phyloP scores from a whole-genome alignment of 176 grass and related monocot species.

The bread wheat (Triticum aestivum) region IWGSC_CS_RefSeq_v2.1 NC_057797.1:39934354-39934853 shows the following conservation, averaged over 20 bases:
- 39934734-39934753: neutral
- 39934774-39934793: neutral
- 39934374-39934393: conserved; percentile 28
- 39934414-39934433: conserved; percentile 20
- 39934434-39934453: conserved; percentile 46
- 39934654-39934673: neutral
- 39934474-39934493: conserved; percentile 23
- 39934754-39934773: neutral
- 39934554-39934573: conserved; percentile 27
- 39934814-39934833: no score
- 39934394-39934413: conserved; percentile 41
- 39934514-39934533: conserved; percentile 46
- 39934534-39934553: conserved; percentile 31
- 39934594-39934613: neutral
- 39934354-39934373: neutral
- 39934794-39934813: neutral
- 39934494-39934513: conserved; percentile 26
- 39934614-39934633: conserved; percentile 12
- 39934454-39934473: conserved; percentile 48
- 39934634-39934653: neutral
- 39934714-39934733: neutral
- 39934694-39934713: neutral
- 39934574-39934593: neutral
- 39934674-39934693: neutral
- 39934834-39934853: no score